A percentile compares a stretch with the other conserved stretches of the same genome.
Evolutionary conservation across 2,329 filamentous ascomycete species (phyloP).

Genomic region (Orbilia brochopaga): DNA sequence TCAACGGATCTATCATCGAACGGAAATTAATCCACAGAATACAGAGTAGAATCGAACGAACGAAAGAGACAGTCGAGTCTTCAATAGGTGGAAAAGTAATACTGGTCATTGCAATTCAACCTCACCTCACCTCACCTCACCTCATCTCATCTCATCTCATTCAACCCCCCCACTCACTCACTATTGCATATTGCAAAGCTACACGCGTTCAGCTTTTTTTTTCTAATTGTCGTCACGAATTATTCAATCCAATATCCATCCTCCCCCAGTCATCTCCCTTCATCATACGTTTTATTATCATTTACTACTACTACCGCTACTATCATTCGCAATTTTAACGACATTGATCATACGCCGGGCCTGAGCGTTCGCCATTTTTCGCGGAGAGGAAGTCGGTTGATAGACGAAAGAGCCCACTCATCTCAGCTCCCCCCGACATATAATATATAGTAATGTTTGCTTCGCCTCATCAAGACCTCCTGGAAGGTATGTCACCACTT

Average conservation of each 20-base stretch:
- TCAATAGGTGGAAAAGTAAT: conserved; percentile 50
- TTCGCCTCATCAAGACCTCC: conserved; percentile 48
- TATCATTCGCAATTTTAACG: conserved; percentile 49
- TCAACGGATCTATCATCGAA: conserved; percentile 25
- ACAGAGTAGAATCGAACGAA: too few species aligned
- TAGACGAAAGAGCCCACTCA: conserved; percentile 35
- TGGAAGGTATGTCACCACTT: conserved; percentile 39
- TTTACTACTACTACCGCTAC: too few species aligned
- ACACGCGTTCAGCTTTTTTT: conserved; percentile 42
- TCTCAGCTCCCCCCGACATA: conserved; percentile 36
- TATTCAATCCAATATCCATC: conserved; percentile 47
- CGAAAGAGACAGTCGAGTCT: conserved; percentile 23
- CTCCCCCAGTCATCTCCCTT: conserved; percentile 23
- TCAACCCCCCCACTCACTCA: too few species aligned
- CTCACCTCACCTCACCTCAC: too few species aligned
- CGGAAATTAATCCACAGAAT: too few species aligned
- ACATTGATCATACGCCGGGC: conserved; percentile 45
- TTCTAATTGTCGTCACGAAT: too few species aligned
- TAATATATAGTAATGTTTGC: conserved; percentile 50
- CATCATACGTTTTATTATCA: conserved; percentile 44
- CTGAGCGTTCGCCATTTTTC: conserved; percentile 27
- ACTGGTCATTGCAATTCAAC: conserved; percentile 37
- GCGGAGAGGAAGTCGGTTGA: conserved; percentile 42
- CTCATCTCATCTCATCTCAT: too few species aligned
- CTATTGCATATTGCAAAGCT: too few species aligned